These are phyloP conservation scores for Cryoendolithus antarcticus DNA, from an alignment of 2,329 filamentous ascomycete genomes.

Conservation along the genomic window DNA sequence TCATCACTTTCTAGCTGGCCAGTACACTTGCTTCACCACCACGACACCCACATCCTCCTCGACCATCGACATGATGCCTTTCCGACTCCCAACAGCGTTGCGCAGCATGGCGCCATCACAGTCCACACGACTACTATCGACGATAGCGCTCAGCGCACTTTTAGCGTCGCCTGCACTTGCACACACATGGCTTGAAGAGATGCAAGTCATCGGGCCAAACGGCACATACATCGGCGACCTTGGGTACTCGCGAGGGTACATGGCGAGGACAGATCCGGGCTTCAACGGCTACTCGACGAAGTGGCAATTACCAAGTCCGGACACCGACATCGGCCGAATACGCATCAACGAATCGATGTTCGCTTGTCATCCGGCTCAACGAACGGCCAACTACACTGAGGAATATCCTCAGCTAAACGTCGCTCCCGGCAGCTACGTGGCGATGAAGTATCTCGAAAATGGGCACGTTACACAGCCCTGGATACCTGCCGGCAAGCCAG, in stretches of 20 bases:
- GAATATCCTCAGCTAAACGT: conserved; percentile 52
- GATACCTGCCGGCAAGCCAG: conserved; percentile 30
- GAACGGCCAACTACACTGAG: conserved; percentile 41
- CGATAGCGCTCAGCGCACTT: conserved; percentile 6
- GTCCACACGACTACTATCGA: too few relatives aligned
- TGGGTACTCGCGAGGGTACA: conserved; percentile 65
- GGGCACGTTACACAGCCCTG: conserved; percentile 35
- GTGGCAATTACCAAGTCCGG: conserved; percentile 47
- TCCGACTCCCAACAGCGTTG: too few relatives aligned
- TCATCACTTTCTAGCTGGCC: too few relatives aligned
- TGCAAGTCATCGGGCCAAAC: conserved; percentile 57
- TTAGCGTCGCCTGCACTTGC: conserved; percentile 26
- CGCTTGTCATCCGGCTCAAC: conserved; percentile 55
- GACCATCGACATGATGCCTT: conserved; percentile 3
- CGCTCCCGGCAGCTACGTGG: conserved; percentile 34
- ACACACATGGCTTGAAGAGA: conserved; percentile 75
- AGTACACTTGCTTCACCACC: too few relatives aligned
- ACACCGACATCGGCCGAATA: conserved; percentile 28
- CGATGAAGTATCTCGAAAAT: conserved; percentile 40
- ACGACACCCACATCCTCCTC: too few relatives aligned
- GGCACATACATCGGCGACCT: conserved; percentile 58
- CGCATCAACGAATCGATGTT: conserved; percentile 40
- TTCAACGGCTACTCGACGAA: conserved; percentile 49
- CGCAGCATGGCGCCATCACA: too few relatives aligned
- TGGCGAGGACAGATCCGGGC: conserved; percentile 42